Conservation (phyloP, 176 grass and related monocot genomes). For the Calamus simplicifolius region DNA sequence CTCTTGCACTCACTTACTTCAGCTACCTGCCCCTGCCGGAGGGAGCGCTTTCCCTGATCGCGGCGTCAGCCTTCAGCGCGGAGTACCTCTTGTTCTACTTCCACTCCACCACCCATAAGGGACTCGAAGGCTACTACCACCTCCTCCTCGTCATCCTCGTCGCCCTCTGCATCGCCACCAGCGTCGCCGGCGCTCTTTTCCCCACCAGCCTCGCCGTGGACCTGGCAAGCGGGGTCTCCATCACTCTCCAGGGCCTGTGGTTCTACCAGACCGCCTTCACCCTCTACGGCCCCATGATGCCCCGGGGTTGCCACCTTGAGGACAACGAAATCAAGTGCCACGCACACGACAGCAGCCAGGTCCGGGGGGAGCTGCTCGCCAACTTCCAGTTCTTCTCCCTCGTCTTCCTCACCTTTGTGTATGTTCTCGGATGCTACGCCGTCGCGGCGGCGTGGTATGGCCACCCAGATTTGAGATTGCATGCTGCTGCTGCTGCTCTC, state of each 20-base stretch:
- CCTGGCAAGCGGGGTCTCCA: conserved; percentile 30
- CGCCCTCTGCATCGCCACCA: conserved; percentile 45
- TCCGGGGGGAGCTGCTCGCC: conserved; percentile 61
- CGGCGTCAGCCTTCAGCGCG: conserved; percentile 50
- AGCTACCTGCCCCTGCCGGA: conserved; percentile 64
- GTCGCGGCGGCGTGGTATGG: conserved; percentile 36
- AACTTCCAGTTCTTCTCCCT: conserved; percentile 54
- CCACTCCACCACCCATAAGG: conserved; percentile 75
- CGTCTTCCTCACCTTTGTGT: conserved; percentile 42
- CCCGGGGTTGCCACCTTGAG: conserved; percentile 41
- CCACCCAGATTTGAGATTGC: conserved; percentile 34
- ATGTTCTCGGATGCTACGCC: conserved; percentile 38
- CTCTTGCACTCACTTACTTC: neutral
- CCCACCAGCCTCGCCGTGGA: conserved; percentile 57
- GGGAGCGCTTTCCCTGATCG: conserved; percentile 42
- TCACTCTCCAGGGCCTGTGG: conserved; percentile 89
- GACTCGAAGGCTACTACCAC: conserved; percentile 92
- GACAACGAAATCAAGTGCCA: conserved; percentile 39
- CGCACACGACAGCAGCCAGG: conserved; percentile 20
- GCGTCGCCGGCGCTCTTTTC: conserved; percentile 50
- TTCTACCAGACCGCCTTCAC: conserved; percentile 95
- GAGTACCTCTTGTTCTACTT: conserved; percentile 88
- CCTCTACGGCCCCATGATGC: conserved; percentile 81
- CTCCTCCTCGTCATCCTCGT: conserved; percentile 69
- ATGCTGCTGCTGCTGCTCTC: neutral